Percentiles rank a stretch among this genome's conserved stretches.
Evolutionary conservation across 2,329 filamentous ascomycete species (phyloP).

Genomic region (Aspergillus udagawae): DNA sequence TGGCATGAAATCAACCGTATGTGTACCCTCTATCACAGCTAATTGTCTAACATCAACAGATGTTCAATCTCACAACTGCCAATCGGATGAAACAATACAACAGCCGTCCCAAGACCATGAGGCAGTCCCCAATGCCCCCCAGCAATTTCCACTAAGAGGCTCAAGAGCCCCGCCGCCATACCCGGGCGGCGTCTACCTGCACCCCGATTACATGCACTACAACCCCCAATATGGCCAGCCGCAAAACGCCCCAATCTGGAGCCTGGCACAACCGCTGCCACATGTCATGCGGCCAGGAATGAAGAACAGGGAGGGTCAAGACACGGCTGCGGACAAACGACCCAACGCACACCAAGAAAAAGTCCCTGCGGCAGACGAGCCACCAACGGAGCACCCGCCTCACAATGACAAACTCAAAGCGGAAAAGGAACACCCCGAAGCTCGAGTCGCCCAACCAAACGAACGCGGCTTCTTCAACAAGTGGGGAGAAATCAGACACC

Average conservation of each 20-base stretch:
- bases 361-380: neutral
- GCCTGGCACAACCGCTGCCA: constrained; percentile 49
- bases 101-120: neutral
- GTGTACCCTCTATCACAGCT: no score
- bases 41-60: neutral
- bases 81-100: neutral
- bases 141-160: neutral
- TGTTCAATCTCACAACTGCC: neutral
- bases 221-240: constrained; percentile 51
- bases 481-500: constrained; percentile 24
- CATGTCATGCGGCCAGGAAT: constrained; percentile 50
- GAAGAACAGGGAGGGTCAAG: constrained; percentile 12
- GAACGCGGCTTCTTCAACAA: constrained; percentile 19
- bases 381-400: neutral
- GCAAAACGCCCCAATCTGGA: constrained; percentile 46
- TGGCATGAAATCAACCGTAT: no score
- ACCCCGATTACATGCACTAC: constrained; percentile 24
- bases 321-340: constrained; percentile 1
- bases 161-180: neutral
- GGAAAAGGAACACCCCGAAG: neutral
- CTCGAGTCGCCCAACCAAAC: neutral
- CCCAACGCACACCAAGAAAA: constrained; percentile 2
- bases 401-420: neutral
- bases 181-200: constrained; percentile 3
- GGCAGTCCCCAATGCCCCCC: no score